Evolutionary conservation across 2,329 filamentous ascomycete species (phyloP), one percentile per base, ranked within the genome.

Genomic region (Chaetomium sp.): DNA sequence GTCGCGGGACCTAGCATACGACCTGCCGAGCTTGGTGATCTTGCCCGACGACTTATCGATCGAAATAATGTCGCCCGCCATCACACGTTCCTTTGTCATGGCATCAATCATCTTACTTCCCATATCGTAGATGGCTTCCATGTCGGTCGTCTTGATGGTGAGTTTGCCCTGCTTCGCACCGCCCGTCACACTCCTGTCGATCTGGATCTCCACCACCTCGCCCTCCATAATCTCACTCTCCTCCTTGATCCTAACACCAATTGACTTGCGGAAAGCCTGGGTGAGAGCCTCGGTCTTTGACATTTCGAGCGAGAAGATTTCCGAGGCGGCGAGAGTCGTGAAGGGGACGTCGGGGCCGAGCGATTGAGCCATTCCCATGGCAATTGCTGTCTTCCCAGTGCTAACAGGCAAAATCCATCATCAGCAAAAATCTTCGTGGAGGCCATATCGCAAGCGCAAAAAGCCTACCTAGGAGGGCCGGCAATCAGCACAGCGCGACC

Each of bases 41-140:
- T 96, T 96, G 62, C 94, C 94, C 1, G 91, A 96, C 0, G 92
- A 91, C 76, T 99, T 99, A 78, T 99, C 94, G 65, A 99, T 97
- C 55, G 89, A 95, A 67, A 99, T 95, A 64, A 99, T 94, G 70
- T 99, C 94, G 65, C 94, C 94, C 4, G 94, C 94, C 86, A 97
- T 96, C 62, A 99, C 90, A 67, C 95, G 92, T 77, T 99, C 94
- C 75, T 97, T 97, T 64, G 91, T 96, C 91, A 99, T 96, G 62
- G 91, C 91, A 70, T 99, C 94, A 64, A 99, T 99, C 94, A 99
- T 97, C 76, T 97, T 97, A 64, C 88, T 92, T 62, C 94, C 94
- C 91, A 99, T 96, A 68, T 99, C 94, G 76, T 97, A 99, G 63
- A 99, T 89, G 10, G 94, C 96, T 74, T 99, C 94, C 94, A 99